A percentile compares a stretch with the other conserved stretches of the same genome.
Conservation (phyloP, 2,329 filamentous ascomycete genomes). For the Pseudogymnoascus sp. region DNA sequence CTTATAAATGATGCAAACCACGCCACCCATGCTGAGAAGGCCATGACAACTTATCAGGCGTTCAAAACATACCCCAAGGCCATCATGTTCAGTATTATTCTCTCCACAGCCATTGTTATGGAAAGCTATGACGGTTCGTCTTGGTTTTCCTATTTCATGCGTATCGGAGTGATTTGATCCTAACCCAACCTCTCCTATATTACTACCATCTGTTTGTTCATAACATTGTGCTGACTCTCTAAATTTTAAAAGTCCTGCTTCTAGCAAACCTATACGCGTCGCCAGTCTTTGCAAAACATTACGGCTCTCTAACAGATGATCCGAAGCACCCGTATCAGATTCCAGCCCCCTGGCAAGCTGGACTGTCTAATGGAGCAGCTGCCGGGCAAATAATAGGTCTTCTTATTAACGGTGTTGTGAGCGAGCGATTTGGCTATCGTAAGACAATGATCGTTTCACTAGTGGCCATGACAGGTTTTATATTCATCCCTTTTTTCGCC, state of each 20-base stretch:
- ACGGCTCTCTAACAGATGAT: conserved; percentile 20
- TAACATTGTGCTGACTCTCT: not conserved
- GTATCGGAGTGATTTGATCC: not conserved
- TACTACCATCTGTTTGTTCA: conserved; percentile 27
- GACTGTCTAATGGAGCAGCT: conserved; percentile 30
- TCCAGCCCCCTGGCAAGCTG: conserved; percentile 34
- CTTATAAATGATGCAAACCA: not conserved
- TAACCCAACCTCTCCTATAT: conserved; percentile 10
- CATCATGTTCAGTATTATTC: conserved; percentile 18
- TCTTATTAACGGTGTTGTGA: conserved; percentile 34
- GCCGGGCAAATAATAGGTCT: conserved; percentile 35
- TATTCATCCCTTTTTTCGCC: conserved; percentile 40
- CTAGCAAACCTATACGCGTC: not conserved
- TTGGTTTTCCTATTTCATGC: not conserved
- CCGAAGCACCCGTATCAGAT: conserved; percentile 27
- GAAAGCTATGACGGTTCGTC: conserved; percentile 31
- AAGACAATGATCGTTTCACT: conserved; percentile 32
- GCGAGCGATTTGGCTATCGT: conserved; percentile 39
- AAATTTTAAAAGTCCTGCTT: not conserved
- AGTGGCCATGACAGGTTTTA: conserved; percentile 15
- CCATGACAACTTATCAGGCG: not conserved
- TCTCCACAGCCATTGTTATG: conserved; percentile 34
- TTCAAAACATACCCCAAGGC: not conserved
- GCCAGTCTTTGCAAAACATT: conserved; percentile 11
- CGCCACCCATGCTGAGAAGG: conserved; percentile 11